A percentile compares a stretch with the other conserved stretches of the same genome.
Conservation (phyloP, 2,329 filamentous ascomycete genomes). For the Alternaria triticimaculans region DNA sequence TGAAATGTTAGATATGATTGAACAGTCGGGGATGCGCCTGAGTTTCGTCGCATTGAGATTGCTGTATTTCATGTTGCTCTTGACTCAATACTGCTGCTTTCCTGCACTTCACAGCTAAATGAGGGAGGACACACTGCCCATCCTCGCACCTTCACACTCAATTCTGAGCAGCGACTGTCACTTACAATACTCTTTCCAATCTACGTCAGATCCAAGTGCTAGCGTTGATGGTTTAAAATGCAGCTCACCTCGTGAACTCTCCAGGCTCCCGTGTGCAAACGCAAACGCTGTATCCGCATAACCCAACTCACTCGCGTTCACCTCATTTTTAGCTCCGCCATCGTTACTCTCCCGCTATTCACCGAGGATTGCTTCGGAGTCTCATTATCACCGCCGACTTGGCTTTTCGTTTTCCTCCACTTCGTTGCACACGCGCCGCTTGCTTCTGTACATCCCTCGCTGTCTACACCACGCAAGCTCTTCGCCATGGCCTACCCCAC, state of each 20-base stretch:
- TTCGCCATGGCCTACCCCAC: background rate
- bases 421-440: background rate
- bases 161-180: background rate
- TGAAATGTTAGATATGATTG: background rate
- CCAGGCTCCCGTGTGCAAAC: slow-evolving; percentile 1
- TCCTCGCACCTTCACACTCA: background rate
- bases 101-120: background rate
- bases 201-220: background rate
- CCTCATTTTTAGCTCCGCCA: slow-evolving; percentile 4
- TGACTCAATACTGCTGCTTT: background rate
- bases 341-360: background rate
- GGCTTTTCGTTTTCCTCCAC: background rate
- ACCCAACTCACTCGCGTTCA: slow-evolving; percentile 4
- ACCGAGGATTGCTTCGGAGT: background rate
- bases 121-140: background rate
- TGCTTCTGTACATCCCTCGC: background rate
- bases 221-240: background rate
- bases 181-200: background rate
- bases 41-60: background rate
- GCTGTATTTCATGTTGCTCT: background rate
- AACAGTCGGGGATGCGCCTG: background rate
- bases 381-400: background rate
- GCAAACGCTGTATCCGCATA: slow-evolving; percentile 11
- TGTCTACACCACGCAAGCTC: background rate
- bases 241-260: background rate